Evolutionary conservation across 2,329 filamentous ascomycete species (phyloP), one percentile per base, ranked within the genome.

Genomic region (Xylariaceae sp.): DNA sequence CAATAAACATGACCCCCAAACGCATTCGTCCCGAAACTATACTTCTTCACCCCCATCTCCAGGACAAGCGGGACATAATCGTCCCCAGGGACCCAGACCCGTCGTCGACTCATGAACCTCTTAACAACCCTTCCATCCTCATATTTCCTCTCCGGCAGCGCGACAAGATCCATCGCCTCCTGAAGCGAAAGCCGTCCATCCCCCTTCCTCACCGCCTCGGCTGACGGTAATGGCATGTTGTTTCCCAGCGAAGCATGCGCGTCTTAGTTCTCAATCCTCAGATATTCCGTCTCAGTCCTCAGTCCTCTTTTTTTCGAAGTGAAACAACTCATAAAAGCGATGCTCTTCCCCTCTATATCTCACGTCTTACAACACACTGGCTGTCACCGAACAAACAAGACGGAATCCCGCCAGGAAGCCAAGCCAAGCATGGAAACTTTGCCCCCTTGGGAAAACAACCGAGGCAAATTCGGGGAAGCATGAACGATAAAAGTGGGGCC

Each of bases 1-100:
- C 72, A 71, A 59, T 77, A 79, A 7, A 79, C 76, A 64, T 78
- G 74, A 1, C 77, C 78, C 18, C 78, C 78, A 63, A 72, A 80
- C 1, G 75, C 72, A 1, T 67, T 66, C 5, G 1, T 23, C 2
- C n/a, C 4, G 47, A 57, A 17, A 68, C 65, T 2, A 56, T 42
- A 18, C 47, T n/a, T 1, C 7, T 1, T 3, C 11, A 17, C 6
- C 5, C 47, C 57, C 3, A 11, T n/a, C 44, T 58, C 44, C n/a
- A 35, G n/a, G 9, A 55, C 52, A 34, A 62, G 59, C 15, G 50
- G 13, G 34, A 15, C 11, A 50, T 74, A 54, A 45, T 76, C 74
- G 4, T 59, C 58, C 1, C 71, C 72, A 0, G 73, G 69, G 45
- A 71, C 55, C 66, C 73, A 75, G 1, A 72, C 71, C 0, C 65